phyloP scores from a whole-genome alignment of 371 early-diverging fungal genomes.

The Mucor racemosus region DNA sequence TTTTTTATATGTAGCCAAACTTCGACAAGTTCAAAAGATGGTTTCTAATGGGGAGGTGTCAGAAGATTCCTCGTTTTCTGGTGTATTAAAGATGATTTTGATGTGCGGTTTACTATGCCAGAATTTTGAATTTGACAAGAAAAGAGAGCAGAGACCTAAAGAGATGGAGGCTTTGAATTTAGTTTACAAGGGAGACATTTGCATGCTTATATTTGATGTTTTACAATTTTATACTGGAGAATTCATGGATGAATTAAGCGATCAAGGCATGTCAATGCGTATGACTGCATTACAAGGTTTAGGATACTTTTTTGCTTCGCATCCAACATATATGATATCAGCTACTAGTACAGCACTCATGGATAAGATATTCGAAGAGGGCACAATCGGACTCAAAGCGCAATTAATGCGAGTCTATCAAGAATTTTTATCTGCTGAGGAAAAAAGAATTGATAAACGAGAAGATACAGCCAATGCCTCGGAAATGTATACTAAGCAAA shows the following conservation, averaged over 20 bases:
- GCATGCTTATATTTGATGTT: conserved; percentile 25
- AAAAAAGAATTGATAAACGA: conserved; percentile 49
- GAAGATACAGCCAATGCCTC: conserved; percentile 22
- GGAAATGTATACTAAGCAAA: conserved; percentile 35
- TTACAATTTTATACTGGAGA: conserved; percentile 32
- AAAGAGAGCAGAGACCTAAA: conserved; percentile 42
- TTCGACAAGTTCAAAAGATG: conserved; percentile 34
- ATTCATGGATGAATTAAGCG: conserved; percentile 13
- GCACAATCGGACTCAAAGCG: conserved; percentile 54
- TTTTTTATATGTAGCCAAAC: conserved; percentile 32
- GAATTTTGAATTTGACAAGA: conserved; percentile 78
- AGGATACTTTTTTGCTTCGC: conserved; percentile 74
- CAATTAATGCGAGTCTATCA: conserved; percentile 73
- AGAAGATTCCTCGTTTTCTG: conserved; percentile 9
- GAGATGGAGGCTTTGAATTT: conserved; percentile 22
- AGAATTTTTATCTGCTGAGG: conserved; percentile 73
- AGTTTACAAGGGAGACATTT: conserved; percentile 29
- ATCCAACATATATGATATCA: conserved; percentile 74
- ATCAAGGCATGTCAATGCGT: conserved; percentile 24
- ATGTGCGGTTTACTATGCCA: conserved; percentile 75
- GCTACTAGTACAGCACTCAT: conserved; percentile 63
- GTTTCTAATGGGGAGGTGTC: conserved; percentile 22
- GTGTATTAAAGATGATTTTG: conserved; percentile 40
- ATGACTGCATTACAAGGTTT: conserved; percentile 40
- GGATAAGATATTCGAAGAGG: conserved; percentile 66